Evolutionary conservation across 495 filamentous ascomycete species (phyloP), one percentile per base, ranked within the genome.

Genomic region (Penicillium roqueforti): DNA sequence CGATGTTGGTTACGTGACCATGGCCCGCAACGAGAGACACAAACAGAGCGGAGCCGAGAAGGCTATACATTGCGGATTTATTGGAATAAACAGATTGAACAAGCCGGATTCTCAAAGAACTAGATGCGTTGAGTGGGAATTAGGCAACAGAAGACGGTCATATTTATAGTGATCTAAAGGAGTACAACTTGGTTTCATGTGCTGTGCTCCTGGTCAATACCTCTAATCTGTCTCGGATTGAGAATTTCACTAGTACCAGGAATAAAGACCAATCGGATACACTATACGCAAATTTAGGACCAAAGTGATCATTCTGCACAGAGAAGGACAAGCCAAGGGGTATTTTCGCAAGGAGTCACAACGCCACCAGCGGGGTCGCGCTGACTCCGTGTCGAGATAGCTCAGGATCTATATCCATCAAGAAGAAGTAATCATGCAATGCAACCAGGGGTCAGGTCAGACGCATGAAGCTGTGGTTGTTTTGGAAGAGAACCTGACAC

Each of bases 1-100:
- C 67, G 16, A 69, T 60, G 28, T 69, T 69, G 1, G 51, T 49
- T 26, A 69, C 40, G 38, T 69, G 67, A 13, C 67, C 67, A 40
- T 69, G 67, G 6, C 53, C 59, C 11, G 62, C 59, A 14, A 60
- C 64, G 36, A 56, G 22, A 4, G 59, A 49, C n/a, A 56, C 54
- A 23, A 55, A 63, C 2, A 52, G 40, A 1, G 40, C n/a, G 4
- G 40, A 20, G 5, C 39, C 39, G 10, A 52, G 29, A 4, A 52
- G 6, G 7, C 19, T 26, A 31, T 34, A 44, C 39, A 52, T 44
- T 32, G 50, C 29, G 23, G 4, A 2, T 23, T 5, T 23, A 14
- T 23, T 23, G 13, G 20, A 14, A 6, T 5, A 23, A n/a, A 0
- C 36, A 54, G 39, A 7, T 46, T 19, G 4, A 49, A 29, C 6